A percentile compares a stretch with the other conserved stretches of the same genome.
These are phyloP conservation scores for Colletotrichum sp. DNA, from an alignment of 2,329 filamentous ascomycete species.

Conservation along the genomic window DNA sequence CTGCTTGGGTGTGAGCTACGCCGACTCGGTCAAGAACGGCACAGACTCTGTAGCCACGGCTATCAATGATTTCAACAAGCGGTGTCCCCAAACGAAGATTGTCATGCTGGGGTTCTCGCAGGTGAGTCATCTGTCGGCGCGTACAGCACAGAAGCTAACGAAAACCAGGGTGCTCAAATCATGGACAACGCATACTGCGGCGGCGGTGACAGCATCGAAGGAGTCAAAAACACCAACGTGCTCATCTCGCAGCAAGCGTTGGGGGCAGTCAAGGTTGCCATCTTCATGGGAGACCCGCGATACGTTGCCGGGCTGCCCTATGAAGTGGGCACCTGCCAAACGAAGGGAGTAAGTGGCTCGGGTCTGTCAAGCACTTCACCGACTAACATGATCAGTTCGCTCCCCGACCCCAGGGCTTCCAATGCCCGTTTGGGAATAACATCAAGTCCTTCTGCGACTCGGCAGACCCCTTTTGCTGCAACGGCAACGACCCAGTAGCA, in stretches of 20 bases:
- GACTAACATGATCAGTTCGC: slow-evolving; percentile 49
- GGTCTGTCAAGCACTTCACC: neutral
- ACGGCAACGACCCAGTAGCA: slow-evolving; percentile 55
- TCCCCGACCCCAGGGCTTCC: slow-evolving; percentile 57
- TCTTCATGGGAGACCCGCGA: slow-evolving; percentile 70
- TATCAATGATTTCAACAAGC: slow-evolving; percentile 61
- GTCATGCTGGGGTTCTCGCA: slow-evolving; percentile 68
- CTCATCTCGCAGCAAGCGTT: slow-evolving; percentile 52
- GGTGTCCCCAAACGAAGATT: slow-evolving; percentile 61
- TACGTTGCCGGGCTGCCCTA: slow-evolving; percentile 60
- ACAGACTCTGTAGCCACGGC: slow-evolving; percentile 62
- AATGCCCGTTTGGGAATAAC: slow-evolving; percentile 56
- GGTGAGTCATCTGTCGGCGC: slow-evolving; percentile 34
- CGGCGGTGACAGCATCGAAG: slow-evolving; percentile 54
- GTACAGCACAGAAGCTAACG: neutral
- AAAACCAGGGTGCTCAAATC: slow-evolving; percentile 61
- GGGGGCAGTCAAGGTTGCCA: slow-evolving; percentile 64
- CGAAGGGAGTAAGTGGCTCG: slow-evolving; percentile 55
- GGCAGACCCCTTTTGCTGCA: slow-evolving; percentile 67
- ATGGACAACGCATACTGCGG: slow-evolving; percentile 69
- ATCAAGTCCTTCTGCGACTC: slow-evolving; percentile 67
- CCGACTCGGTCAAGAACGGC: slow-evolving; percentile 61
- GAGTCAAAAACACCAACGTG: slow-evolving; percentile 46
- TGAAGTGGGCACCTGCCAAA: slow-evolving; percentile 63
- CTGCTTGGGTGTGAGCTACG: slow-evolving; percentile 66